Percentiles rank a stretch among this genome's conserved stretches.
phyloP scores from a whole-genome alignment of 441 rosid species.

The Populus hybrid region DNA sequence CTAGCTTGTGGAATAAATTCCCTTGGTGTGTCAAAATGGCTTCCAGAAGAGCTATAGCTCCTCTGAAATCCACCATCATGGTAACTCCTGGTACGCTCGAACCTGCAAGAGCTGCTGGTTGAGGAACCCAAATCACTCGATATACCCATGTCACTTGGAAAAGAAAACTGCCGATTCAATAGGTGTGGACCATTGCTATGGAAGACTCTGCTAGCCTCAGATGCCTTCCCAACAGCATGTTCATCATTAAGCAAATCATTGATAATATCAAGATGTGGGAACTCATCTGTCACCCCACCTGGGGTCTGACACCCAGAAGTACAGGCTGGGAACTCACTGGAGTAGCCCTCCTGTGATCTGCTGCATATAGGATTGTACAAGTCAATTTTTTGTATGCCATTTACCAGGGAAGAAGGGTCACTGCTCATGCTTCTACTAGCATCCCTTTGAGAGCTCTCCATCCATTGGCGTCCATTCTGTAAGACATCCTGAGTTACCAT shows the following conservation, averaged over 20 bases:
- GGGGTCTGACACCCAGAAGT: constrained; percentile 50
- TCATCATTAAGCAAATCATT: constrained; percentile 91
- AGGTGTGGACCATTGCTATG: constrained; percentile 40
- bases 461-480: constrained; percentile 57
- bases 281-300: constrained; percentile 64
- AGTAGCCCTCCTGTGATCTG: constrained; percentile 30
- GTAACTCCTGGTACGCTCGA: constrained; percentile 62
- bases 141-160: constrained; percentile 46
- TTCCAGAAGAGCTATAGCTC: constrained; percentile 40
- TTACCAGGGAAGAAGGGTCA: constrained; percentile 31
- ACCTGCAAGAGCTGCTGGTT: constrained; percentile 47
- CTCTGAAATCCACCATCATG: constrained; percentile 48
- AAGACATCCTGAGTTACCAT: constrained; percentile 36
- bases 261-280: constrained; percentile 90
- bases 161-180: constrained; percentile 48
- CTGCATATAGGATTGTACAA: constrained; percentile 24
- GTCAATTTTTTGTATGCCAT: constrained; percentile 31
- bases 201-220: constrained; percentile 30
- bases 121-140: constrained; percentile 47
- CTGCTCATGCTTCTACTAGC: constrained; percentile 26
- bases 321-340: constrained; percentile 37
- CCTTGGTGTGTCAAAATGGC: constrained; percentile 45
- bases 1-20: constrained; percentile 51
- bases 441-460: constrained; percentile 51
- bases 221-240: constrained; percentile 42